Percentiles rank a stretch among this genome's conserved stretches.
Conservation (phyloP, 495 filamentous ascomycete species). For the Friedmanniomyces endolithicus region DNA sequence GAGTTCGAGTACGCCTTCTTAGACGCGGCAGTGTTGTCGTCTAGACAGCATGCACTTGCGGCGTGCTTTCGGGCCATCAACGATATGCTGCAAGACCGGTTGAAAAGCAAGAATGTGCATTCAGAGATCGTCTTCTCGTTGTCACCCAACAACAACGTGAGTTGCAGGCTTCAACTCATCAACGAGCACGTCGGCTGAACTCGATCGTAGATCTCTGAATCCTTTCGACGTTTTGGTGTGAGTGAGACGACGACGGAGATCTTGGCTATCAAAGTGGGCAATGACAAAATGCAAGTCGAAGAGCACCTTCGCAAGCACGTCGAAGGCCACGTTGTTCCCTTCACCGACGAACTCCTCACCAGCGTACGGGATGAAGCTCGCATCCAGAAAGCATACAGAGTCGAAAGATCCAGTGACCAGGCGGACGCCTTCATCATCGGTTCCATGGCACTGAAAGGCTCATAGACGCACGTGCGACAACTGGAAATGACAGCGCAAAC, state of each 20-base stretch:
- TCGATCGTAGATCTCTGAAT: conserved; percentile 64
- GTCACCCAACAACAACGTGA: conserved; percentile 74
- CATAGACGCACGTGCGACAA: conserved; percentile 15
- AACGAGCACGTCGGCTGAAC: not conserved
- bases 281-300: conserved; percentile 37
- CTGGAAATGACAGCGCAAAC: not conserved
- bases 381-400: conserved; percentile 72
- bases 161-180: not conserved
- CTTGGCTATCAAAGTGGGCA: conserved; percentile 60
- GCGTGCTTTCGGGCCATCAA: conserved; percentile 70
- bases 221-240: conserved; percentile 80
- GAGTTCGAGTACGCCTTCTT: conserved; percentile 90
- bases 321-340: conserved; percentile 46
- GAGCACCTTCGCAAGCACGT: conserved; percentile 51
- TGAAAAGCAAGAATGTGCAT: conserved; percentile 78
- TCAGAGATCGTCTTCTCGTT: conserved; percentile 83
- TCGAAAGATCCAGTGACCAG: conserved; percentile 37
- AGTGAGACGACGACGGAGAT: conserved; percentile 53
- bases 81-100: conserved; percentile 43
- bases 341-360: conserved; percentile 51
- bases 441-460: conserved; percentile 31
- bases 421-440: conserved; percentile 29
- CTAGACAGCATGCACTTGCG: conserved; percentile 57
- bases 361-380: conserved; percentile 50
- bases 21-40: conserved; percentile 65